Evolutionary conservation across 2,329 filamentous ascomycete genomes (phyloP), one percentile per base, ranked within the genome.

Genomic region (Beauveria rudraprayagi): DNA sequence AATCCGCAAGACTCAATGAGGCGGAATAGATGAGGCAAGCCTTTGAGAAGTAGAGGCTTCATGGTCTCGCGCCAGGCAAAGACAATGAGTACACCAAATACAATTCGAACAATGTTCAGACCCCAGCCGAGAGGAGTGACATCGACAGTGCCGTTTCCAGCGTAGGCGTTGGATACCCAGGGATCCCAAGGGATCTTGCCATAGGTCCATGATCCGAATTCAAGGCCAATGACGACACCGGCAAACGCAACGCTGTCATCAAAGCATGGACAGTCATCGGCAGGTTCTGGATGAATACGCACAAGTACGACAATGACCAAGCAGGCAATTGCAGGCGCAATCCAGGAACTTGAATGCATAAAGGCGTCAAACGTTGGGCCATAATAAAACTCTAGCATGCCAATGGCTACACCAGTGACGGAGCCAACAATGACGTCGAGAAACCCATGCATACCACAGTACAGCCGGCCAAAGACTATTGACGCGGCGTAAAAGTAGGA

Each of bases 381-480:
- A 64, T 83, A 83, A 67, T 83, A 78, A 69, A 84, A 86, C 69
- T 88, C 84, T 64, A 84, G 65, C 30, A 82, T 71, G 26, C 81
- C 81, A 65, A 88, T 83, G 56, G 82, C 74, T 11, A 86, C 88
- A 37, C 94, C 94, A 61, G 97, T 80, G 16, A 86, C 68, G 60
- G 88, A 91, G 7, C 94, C 94, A 61, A 94, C 74, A 16, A 94
- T 76, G 26, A 97, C 92, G 73, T 99, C 94, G 48, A 94, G 80
- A 75, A 97, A 96, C 11, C 94, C 94, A 75, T 99, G 94, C 94
- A 99, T 99, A 63, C 94, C 94, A 71, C 94, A 99, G 77, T 99
- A 97, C 41, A 99, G 79, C 22, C 94, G 86, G 6, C 94, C 94
- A 64, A 97, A 78, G 46, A 97, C 83, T 70, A 99, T 97, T 28